Conservation (phyloP, 257 asterid species). For the Forsythia suspensa region DNA sequence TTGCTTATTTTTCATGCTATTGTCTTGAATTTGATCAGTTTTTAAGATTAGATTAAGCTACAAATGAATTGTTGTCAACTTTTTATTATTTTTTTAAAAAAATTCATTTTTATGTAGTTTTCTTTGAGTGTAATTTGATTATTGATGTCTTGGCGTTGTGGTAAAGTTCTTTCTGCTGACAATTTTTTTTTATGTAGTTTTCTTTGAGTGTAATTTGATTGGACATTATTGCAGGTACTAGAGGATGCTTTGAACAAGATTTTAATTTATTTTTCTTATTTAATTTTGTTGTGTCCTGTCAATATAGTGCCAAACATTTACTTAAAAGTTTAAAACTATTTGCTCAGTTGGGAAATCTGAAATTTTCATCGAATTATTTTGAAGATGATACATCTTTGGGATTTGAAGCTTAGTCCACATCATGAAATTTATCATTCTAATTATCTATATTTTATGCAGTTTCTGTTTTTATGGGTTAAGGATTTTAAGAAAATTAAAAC, state of each 20-base stretch:
- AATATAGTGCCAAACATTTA: too few relatives aligned
- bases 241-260: too few relatives aligned
- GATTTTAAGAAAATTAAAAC: background rate
- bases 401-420: background rate
- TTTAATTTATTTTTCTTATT: too few relatives aligned
- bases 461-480: background rate
- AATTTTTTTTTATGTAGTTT: too few relatives aligned
- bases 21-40: background rate
- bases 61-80: background rate
- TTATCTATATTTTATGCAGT: background rate
- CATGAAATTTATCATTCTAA: background rate
- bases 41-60: background rate
- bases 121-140: slow-evolving; percentile 1
- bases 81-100: too few relatives aligned
- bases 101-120: too few relatives aligned
- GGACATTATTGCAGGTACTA: too few relatives aligned
- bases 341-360: background rate
- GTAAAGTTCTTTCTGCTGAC: background rate
- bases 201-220: background rate
- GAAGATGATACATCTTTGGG: background rate
- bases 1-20: background rate
- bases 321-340: background rate
- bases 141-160: slow-evolving; percentile 21
- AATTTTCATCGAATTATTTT: background rate
- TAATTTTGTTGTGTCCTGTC: too few relatives aligned